Conservation (phyloP, 2,329 filamentous ascomycete genomes). For the Pleurostoma richardsiae region DNA sequence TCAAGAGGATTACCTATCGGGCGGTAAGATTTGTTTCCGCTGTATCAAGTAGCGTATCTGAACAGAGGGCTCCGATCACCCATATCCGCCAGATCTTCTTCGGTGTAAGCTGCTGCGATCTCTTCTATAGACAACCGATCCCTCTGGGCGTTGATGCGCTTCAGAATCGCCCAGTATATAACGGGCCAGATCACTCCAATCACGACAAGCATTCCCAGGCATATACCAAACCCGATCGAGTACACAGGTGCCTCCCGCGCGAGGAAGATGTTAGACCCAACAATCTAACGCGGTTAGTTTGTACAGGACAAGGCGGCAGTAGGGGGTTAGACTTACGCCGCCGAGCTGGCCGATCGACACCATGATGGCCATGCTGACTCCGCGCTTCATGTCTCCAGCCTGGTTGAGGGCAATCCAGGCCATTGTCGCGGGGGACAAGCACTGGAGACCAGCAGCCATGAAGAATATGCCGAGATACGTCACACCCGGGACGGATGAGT, state of each 20-base stretch:
- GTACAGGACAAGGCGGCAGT: neutral
- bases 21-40: too few relatives aligned
- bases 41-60: slow-evolving; percentile 18
- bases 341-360: slow-evolving; percentile 13
- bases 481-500: neutral
- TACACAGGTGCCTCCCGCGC: slow-evolving; percentile 7
- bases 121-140: neutral
- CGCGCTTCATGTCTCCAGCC: slow-evolving; percentile 19
- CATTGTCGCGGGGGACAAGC: slow-evolving; percentile 18
- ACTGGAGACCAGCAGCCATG: slow-evolving; percentile 18
- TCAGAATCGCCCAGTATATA: neutral
- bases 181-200: neutral
- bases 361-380: slow-evolving; percentile 21
- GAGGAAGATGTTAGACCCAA: slow-evolving; percentile 18
- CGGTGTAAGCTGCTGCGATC: slow-evolving; percentile 21
- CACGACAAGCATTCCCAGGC: neutral
- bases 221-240: slow-evolving; percentile 8
- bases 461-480: slow-evolving; percentile 8
- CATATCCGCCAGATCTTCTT: slow-evolving; percentile 30
- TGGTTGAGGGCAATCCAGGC: slow-evolving; percentile 23
- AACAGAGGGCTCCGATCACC: slow-evolving; percentile 35
- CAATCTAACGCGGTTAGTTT: slow-evolving; percentile 8
- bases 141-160: neutral
- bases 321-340: slow-evolving; percentile 3
- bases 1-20: too few relatives aligned